A percentile compares a stretch with the other conserved stretches of the same genome.
These are phyloP conservation scores for Rhododendron molle DNA, from an alignment of 148 eudicot genomes.

Conservation along the genomic window DNA sequence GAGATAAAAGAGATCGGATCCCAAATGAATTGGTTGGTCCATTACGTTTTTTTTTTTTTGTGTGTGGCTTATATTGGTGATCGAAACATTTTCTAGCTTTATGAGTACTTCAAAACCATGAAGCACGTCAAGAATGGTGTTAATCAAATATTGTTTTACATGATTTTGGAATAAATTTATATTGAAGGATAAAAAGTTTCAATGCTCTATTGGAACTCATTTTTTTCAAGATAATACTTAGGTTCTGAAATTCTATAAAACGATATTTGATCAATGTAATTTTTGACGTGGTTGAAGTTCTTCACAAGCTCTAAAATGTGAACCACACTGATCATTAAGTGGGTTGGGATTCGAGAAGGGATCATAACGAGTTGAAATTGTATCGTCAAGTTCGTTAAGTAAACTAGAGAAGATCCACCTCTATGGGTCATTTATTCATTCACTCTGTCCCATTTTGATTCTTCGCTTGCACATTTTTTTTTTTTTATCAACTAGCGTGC, in stretches of 20 bases:
- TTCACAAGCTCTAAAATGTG: neutral
- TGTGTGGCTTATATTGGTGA: no score
- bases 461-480: neutral
- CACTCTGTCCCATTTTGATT: neutral
- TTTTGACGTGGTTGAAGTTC: neutral
- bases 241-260: neutral
- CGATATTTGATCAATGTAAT: neutral
- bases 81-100: no score
- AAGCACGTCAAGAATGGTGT: no score
- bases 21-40: no score
- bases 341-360: neutral
- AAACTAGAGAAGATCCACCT: neutral
- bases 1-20: no score
- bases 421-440: neutral
- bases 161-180: no score
- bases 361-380: neutral
- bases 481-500: neutral
- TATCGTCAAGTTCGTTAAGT: neutral
- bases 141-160: no score
- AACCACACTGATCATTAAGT: neutral
- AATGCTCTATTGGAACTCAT: no score
- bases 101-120: no score
- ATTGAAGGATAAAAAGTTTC: no score
- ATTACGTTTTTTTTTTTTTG: no score
- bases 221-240: no score